Percentiles rank a stretch among this genome's conserved stretches.
Conservation (phyloP, 257 asterid species). For the Solanum gandarillasii region DNA sequence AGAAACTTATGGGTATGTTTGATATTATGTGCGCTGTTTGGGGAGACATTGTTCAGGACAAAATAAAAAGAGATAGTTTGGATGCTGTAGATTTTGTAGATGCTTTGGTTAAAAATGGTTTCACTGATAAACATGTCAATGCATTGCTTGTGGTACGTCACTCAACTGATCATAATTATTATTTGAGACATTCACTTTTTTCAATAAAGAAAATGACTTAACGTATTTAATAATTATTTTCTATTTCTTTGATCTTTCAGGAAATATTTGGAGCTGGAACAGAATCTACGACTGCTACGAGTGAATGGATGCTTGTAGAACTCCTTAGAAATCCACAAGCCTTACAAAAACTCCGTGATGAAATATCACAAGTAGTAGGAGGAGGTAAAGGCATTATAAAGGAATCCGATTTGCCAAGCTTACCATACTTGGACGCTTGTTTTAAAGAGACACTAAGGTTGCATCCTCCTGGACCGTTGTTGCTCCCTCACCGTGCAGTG, state of each 20-base stretch:
- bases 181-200: no score
- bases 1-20: not conserved
- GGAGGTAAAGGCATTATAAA: not conserved
- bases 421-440: constrained; percentile 5
- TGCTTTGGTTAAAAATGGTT: not conserved
- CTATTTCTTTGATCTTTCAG: not conserved
- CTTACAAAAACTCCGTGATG: not conserved
- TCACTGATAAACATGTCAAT: not conserved
- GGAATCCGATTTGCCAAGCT: not conserved
- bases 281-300: not conserved
- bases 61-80: not conserved
- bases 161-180: not conserved
- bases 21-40: not conserved
- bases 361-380: not conserved
- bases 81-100: not conserved
- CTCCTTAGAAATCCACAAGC: not conserved
- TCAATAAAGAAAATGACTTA: not conserved
- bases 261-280: not conserved
- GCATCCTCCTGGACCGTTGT: constrained; percentile 2
- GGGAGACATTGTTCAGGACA: not conserved
- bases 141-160: not conserved
- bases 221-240: not conserved
- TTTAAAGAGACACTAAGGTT: not conserved
- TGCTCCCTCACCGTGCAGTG: not conserved
- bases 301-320: not conserved